phyloP scores from a whole-genome alignment of 768 basidiomycete species.

The Termitomyces sp. region DNA sequence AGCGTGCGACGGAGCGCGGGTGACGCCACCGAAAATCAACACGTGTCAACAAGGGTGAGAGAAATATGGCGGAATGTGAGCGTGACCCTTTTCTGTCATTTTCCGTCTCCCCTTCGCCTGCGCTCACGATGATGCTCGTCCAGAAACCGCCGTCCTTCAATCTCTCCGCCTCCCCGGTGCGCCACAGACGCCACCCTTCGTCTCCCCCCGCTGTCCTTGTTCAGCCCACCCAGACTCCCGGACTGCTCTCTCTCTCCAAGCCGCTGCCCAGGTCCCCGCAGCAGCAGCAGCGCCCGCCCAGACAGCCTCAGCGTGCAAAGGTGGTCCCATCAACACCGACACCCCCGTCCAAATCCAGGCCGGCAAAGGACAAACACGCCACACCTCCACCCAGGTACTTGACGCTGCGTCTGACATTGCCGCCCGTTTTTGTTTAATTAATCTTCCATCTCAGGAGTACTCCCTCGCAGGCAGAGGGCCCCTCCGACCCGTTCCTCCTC shows the following conservation, averaged over 20 bases:
- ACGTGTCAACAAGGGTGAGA: constrained; percentile 18
- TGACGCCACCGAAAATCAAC: constrained; percentile 18
- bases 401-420: too few relatives aligned
- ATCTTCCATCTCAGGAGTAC: not conserved
- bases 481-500: constrained; percentile 22
- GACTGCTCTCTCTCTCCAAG: constrained; percentile 62
- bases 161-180: constrained; percentile 20
- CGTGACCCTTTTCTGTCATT: constrained; percentile 8
- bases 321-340: constrained; percentile 12
- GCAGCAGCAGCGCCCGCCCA: constrained; percentile 16
- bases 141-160: constrained; percentile 36
- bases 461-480: constrained; percentile 68
- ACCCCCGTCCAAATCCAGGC: not conserved
- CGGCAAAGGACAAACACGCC: not conserved
- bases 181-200: constrained; percentile 66
- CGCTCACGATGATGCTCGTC: constrained; percentile 39
- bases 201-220: constrained; percentile 60
- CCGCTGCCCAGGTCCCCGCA: constrained; percentile 21
- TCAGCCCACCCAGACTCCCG: constrained; percentile 69
- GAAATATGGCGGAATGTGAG: constrained; percentile 7
- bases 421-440: not conserved
- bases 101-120: constrained; percentile 11
- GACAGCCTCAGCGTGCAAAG: not conserved
- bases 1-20: too few relatives aligned
- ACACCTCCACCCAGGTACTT: not conserved